Evolutionary conservation across 2,329 filamentous ascomycete genomes (phyloP), one percentile per base, ranked within the genome.

Genomic region (Chaetomium globosum): DNA sequence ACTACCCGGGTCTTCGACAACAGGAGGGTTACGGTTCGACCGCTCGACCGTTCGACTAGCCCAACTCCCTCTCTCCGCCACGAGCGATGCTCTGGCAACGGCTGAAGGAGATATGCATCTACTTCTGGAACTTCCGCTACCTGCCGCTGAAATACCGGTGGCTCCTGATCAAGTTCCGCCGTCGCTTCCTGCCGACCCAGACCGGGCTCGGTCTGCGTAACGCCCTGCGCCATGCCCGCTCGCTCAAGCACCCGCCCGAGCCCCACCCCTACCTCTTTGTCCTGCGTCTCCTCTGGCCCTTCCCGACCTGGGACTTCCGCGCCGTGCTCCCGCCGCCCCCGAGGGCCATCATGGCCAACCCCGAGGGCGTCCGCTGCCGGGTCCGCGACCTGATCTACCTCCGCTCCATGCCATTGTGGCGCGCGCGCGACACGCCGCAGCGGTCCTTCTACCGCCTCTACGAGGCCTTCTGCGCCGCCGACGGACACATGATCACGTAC

Each of bases 121-220:
- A 61, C 36, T 21, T 61, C 23, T 61, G 59, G 59, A 61, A 61
- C 51, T 61, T 61, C 36, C 59, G 59, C 51, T 61, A 61, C 19
- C 33, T 61, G 16, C 51, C 57, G 1, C 62, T 64, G 51, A 59
- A 59, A 36, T 55, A 61, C 30, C 51, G 51, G 5, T 61, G 59
- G 62, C 62, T 51, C 2, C 62, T 61, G 10, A 60, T 59, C 57
- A 64, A 54, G 46, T n/a, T 48, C 8, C 36, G 55, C 43, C 61
- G 49, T 26, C 61, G 57, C 36, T 57, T 59, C 51, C 51, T 59
- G n/a, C 54, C 61, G 19, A 60, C 56, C 31, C 33, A 30, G 39
- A 53, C 54, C 8, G 56, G 62, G 4, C 57, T 54, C 19, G 36
- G 49, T 26, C 61, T 58, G 23, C 56, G 55, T 10, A 39, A 59